Evolutionary conservation across 106 monocot species (phyloP).

Genomic region (Dioscorea alata): DNA sequence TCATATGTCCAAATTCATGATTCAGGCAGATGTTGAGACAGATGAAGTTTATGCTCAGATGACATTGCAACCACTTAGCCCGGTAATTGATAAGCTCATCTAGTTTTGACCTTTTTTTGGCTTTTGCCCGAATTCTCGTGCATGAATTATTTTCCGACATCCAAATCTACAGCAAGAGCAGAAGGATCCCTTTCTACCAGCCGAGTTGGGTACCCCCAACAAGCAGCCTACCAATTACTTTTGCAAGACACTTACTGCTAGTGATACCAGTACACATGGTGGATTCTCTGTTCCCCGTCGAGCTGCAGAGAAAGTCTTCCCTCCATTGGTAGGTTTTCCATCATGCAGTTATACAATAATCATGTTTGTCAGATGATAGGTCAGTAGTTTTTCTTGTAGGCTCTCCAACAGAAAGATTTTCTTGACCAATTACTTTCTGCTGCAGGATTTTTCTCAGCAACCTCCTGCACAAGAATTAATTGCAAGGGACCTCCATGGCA

Average conservation of each 20-base stretch:
- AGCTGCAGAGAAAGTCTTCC: slow-evolving; percentile 45
- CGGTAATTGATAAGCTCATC: slow-evolving; percentile 5
- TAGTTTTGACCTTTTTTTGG: background rate
- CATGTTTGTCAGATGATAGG: background rate
- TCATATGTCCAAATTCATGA: background rate
- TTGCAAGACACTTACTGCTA: slow-evolving; percentile 49
- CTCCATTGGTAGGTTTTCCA: slow-evolving; percentile 25
- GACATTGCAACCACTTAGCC: slow-evolving; percentile 11
- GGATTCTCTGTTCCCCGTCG: slow-evolving; percentile 34
- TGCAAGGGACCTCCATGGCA: slow-evolving; percentile 40
- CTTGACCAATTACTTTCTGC: background rate
- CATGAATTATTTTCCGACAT: too few species aligned
- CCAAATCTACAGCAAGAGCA: slow-evolving; percentile 6
- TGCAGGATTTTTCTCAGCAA: slow-evolving; percentile 38
- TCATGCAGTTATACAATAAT: background rate
- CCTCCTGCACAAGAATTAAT: slow-evolving; percentile 42
- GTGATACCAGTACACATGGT: slow-evolving; percentile 45
- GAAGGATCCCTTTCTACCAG: slow-evolving; percentile 11
- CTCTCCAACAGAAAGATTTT: background rate
- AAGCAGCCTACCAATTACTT: slow-evolving; percentile 28
- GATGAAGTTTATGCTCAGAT: slow-evolving; percentile 43
- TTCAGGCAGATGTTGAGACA: slow-evolving; percentile 35
- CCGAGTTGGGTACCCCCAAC: background rate
- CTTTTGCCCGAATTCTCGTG: background rate
- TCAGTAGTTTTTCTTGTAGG: background rate